These are phyloP conservation scores for Apiotrichum mycotoxinovorans DNA, from an alignment of 1,284 basidiomycete species.

Conservation along the genomic window DNA sequence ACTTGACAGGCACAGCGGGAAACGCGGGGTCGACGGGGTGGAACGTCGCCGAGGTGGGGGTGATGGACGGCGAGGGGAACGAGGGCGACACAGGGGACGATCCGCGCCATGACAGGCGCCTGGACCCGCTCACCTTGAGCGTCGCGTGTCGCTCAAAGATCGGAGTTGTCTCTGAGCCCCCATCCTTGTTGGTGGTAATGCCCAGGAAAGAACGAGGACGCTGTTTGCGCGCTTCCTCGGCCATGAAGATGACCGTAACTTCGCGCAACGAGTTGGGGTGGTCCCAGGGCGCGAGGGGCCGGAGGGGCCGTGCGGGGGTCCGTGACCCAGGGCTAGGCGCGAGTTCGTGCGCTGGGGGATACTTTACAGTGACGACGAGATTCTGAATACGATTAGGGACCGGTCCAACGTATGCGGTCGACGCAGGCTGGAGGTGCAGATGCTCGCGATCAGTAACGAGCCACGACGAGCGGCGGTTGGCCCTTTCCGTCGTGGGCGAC, in stretches of 20 bases:
- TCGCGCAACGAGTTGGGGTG: background rate
- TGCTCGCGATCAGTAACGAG: background rate
- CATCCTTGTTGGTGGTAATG: background rate
- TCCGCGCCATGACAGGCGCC: background rate
- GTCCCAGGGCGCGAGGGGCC: constrained; percentile 4
- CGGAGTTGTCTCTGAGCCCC: background rate
- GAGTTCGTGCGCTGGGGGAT: constrained; percentile 1
- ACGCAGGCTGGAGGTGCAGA: background rate
- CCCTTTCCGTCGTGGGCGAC: background rate
- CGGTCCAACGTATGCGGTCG: constrained; percentile 10
- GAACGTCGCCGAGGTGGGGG: background rate
- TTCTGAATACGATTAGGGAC: constrained; percentile 7
- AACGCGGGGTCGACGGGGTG: background rate
- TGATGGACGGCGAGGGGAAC: background rate
- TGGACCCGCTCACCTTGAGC: background rate
- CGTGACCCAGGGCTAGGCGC: background rate
- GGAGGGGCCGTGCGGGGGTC: background rate
- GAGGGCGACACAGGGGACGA: background rate
- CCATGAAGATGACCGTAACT: background rate
- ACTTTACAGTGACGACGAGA: constrained; percentile 15
- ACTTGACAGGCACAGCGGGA: background rate
- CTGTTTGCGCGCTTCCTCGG: background rate
- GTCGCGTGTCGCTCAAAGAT: background rate
- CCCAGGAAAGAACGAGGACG: background rate
- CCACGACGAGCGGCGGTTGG: background rate